phyloP scores from a whole-genome alignment of 2,329 filamentous ascomycete species.

The Dryadomyces quercus-mongolicae region DNA sequence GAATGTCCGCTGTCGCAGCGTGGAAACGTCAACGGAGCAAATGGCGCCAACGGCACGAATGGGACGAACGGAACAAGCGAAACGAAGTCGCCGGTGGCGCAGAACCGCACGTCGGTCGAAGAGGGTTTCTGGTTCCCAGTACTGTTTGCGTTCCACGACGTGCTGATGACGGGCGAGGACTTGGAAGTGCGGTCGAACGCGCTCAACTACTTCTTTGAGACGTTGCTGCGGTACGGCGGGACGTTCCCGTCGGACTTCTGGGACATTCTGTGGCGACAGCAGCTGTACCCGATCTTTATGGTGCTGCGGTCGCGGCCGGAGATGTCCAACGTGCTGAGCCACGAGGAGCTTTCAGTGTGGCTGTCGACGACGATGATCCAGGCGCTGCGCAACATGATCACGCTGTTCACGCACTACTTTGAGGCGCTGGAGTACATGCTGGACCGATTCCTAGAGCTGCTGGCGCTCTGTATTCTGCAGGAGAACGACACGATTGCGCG shows the following conservation, averaged over 20 bases:
- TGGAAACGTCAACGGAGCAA: conserved; percentile 15
- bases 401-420: conserved; percentile 97
- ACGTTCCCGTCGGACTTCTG: conserved; percentile 92
- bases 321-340: conserved; percentile 88
- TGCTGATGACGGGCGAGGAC: conserved; percentile 97
- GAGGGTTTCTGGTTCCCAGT: conserved; percentile 99
- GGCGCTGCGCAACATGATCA: conserved; percentile 95
- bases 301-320: conserved; percentile 92
- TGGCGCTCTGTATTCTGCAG: conserved; percentile 94
- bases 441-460: conserved; percentile 86
- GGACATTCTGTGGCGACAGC: conserved; percentile 95
- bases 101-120: conserved; percentile 75
- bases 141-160: conserved; percentile 95
- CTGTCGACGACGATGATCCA: conserved; percentile 99
- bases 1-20: conserved; percentile 81
- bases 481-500: conserved; percentile 97
- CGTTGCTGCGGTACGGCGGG: conserved; percentile 76
- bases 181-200: conserved; percentile 86
- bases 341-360: conserved; percentile 97
- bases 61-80: conserved; percentile 14
- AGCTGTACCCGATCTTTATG: conserved; percentile 97
- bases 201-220: conserved; percentile 93
- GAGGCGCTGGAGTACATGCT: conserved; percentile 95
- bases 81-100: conserved; percentile 28
- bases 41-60: not conserved